Base-by-base conservation (phyloP, 352 stramenopile genomes). In the Blastocystis sp. region DNA sequence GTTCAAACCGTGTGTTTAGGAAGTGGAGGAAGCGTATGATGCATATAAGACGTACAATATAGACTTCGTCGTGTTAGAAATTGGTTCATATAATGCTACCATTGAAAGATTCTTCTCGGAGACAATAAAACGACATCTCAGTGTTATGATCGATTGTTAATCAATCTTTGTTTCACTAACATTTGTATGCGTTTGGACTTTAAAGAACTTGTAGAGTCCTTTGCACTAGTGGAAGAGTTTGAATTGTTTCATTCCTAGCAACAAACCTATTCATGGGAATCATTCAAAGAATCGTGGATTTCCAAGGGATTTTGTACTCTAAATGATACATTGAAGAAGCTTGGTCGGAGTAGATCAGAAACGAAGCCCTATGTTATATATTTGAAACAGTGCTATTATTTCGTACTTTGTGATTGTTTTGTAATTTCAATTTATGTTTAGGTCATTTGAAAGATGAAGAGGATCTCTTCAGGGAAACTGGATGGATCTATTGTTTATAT, bases 21-120 rank as follows among this genome's bases (percentile, higher is more conserved):
- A 64, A 30, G 9, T 84, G 73, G 73, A 84, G 22, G 53, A 84
- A 66, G 22, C 73, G 73, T 84, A 48, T 37, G 33, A 30, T 30
- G 6, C 9, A 22, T 1, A 13, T 6, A 15, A 13, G 27, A 2
- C 11, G 7, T 81, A 62, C 5, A 9, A 33, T 24, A 2, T 69
- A 84, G 73, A 84, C n/a, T 24, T 54, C 19, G 42, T 22, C 4
- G 3, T 84, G 15, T 19, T 84, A n/a, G 33, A 30, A n/a, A 53
- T 84, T 19, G 73, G 73, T n/a, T 44, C 22, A 35, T 4, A 13
- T 6, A 51, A 84, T 35, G 15, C 44, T 6, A 33, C 22, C 15
- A 19, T 69, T 35, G 51, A 37, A 22, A 44, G 27, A 33, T 69
- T 64, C 27, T 69, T 84, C 73, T 35, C 24, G 6, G 53, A 69